Percentiles rank a stretch among this genome's conserved stretches.
Evolutionary conservation across 345 rosid genomes (phyloP).

Genomic region (Brassica rapa): DNA sequence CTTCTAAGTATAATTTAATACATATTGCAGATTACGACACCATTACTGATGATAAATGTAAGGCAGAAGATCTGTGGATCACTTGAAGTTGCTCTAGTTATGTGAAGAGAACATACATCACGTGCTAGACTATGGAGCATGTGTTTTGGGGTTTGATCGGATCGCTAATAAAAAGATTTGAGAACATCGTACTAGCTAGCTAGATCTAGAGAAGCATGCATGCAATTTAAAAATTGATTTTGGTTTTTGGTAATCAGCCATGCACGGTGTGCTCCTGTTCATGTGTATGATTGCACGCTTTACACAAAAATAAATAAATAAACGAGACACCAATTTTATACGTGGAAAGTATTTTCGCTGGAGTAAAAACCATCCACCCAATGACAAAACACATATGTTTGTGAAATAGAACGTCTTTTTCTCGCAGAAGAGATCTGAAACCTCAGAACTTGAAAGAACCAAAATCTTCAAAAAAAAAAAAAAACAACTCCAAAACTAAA

Average conservation of each 20-base stretch:
- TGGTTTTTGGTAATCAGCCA: neutral
- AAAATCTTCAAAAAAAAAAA: too few species aligned
- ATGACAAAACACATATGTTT: too few species aligned
- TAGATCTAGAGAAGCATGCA: conserved; percentile 22
- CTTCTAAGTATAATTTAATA: neutral
- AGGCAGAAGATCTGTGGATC: conserved; percentile 1
- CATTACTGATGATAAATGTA: conserved; percentile 6
- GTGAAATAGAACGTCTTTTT: too few species aligned
- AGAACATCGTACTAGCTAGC: neutral
- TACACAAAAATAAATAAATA: too few species aligned
- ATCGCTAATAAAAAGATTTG: conserved; percentile 11
- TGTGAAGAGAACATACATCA: neutral
- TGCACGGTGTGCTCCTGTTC: too few species aligned
- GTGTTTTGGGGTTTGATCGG: conserved; percentile 21
- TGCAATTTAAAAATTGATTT: neutral
- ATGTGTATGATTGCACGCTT: too few species aligned
- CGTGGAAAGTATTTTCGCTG: too few species aligned
- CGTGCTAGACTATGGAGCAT: neutral
- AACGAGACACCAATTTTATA: too few species aligned
- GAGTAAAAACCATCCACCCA: too few species aligned
- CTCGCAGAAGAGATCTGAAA: too few species aligned
- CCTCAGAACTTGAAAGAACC: too few species aligned
- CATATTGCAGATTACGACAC: neutral
- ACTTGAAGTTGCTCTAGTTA: neutral
- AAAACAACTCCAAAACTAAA: too few species aligned